Base-by-base conservation (phyloP, 345 rosid genomes). In the Eutrema heterophyllum region DNA sequence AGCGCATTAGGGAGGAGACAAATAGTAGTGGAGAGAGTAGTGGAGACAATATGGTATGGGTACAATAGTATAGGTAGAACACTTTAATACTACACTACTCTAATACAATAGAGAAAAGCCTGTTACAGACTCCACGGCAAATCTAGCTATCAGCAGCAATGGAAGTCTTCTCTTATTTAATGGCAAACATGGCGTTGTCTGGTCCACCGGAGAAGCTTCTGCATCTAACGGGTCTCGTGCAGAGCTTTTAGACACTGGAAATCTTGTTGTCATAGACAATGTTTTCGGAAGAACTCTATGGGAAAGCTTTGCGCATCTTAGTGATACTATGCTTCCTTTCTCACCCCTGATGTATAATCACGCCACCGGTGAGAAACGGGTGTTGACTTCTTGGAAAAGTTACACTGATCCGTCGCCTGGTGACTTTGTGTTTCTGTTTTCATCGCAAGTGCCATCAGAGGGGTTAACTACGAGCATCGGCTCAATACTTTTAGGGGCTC, bases 231-330 rank as follows among this genome's bases (percentile, higher is more conserved):
- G 57, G 15, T 86, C 84, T 10, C 74, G 71, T 26, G 84, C 75
- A 15, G 90, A 84, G 85, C 74, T 93, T 63, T 70, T 60, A 14
- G 84, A 80, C 48, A 53, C 61, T 0, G 97, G 97, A 38, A 87
- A 90, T 59, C 74, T 93, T 15, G 73, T 87, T 9, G 65, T 88
- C 16, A 86, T 40, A 50, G 89, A 89, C 2, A 15, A 2, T 18
- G 15, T 50, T 3, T 61, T 67, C 0, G 68, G 9, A 61, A 60
- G 10, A 29, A 6, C 40, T 16, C 0, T 80, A 5, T 80, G 83
- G 83, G 51, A 61, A 58, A 80, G 83, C 68, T 71, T 80, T 67
- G 78, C 51, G 12, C 76, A 79, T 57, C 82, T 56, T 29, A 0
- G 57, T 64, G 76, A 83, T 26, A 74, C 83, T 5, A 1, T 77